These are phyloP conservation scores for Globisporangium takayamanum DNA, from an alignment of 352 stramenopile genomes.

Conservation along the genomic window DNA sequence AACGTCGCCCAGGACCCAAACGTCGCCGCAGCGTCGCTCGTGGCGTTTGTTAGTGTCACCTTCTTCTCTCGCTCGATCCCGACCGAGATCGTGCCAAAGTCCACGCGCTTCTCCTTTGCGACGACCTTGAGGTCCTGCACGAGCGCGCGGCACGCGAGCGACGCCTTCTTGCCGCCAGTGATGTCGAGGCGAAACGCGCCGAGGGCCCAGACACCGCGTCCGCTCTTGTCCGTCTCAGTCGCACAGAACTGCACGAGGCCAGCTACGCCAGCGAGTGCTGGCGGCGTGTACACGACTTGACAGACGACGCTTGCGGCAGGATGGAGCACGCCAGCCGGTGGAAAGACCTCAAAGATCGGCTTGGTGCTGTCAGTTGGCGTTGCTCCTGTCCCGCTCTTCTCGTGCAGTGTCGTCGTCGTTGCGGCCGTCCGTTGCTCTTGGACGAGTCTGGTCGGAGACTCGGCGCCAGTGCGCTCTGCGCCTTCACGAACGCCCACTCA, in stretches of 20 bases:
- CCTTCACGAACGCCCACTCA: slow-evolving; percentile 46
- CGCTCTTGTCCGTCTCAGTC: background rate
- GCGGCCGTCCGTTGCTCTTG: slow-evolving; percentile 44
- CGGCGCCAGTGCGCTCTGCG: slow-evolving; percentile 2
- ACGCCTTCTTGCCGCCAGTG: slow-evolving; percentile 36
- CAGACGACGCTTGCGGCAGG: slow-evolving; percentile 29
- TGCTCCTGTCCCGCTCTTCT: slow-evolving; percentile 9
- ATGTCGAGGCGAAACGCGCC: slow-evolving; percentile 52
- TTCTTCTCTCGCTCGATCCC: slow-evolving; percentile 63
- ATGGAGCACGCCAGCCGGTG: slow-evolving; percentile 29
- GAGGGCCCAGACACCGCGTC: slow-evolving; percentile 20
- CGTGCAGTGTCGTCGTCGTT: slow-evolving; percentile 11
- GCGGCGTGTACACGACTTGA: slow-evolving; percentile 54
- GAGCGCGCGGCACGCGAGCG: slow-evolving; percentile 43
- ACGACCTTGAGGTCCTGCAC: slow-evolving; percentile 46
- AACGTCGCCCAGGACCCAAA: slow-evolving; percentile 20
- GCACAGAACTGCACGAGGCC: background rate
- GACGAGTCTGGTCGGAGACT: slow-evolving; percentile 38
- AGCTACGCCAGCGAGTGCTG: background rate
- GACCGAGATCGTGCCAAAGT: slow-evolving; percentile 78
- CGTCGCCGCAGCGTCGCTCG: slow-evolving; percentile 5
- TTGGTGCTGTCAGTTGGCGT: background rate
- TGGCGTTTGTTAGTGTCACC: slow-evolving; percentile 36
- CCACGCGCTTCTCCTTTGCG: slow-evolving; percentile 66
- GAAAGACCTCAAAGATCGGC: slow-evolving; percentile 47